A percentile compares a stretch with the other conserved stretches of the same genome.
phyloP scores from a whole-genome alignment of 352 stramenopile genomes.

The Stephanocyclus meneghinianus region DNA sequence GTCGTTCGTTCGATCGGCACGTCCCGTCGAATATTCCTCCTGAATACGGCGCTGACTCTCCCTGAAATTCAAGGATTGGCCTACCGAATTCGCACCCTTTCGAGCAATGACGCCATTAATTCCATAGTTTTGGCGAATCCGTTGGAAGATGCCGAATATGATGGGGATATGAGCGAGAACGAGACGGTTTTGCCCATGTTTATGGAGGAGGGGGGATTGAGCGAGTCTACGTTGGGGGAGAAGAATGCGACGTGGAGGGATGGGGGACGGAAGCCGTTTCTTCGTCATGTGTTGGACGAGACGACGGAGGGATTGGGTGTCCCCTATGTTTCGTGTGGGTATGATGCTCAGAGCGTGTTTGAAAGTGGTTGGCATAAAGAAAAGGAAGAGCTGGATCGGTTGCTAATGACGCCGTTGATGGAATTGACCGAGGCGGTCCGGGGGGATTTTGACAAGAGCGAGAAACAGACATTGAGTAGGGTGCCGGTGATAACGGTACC shows the following conservation, averaged over 20 bases:
- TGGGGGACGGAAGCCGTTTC: not conserved
- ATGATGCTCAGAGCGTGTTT: conserved; percentile 62
- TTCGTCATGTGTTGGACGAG: conserved; percentile 33
- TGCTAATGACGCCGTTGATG: conserved; percentile 42
- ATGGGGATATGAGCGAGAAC: conserved; percentile 49
- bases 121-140: conserved; percentile 69
- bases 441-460: conserved; percentile 35
- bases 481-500: conserved; percentile 69
- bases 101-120: conserved; percentile 65
- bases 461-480: conserved; percentile 35
- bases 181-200: conserved; percentile 23
- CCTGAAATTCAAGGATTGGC: conserved; percentile 70
- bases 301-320: conserved; percentile 20
- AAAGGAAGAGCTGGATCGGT: conserved; percentile 10
- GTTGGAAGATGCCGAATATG: conserved; percentile 35
- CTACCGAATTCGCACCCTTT: conserved; percentile 62
- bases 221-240: conserved; percentile 21
- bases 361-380: conserved; percentile 30
- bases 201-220: conserved; percentile 30
- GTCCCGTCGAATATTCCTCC: conserved; percentile 65
- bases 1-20: conserved; percentile 65
- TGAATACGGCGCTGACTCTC: conserved; percentile 55
- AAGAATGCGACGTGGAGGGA: too few relatives aligned
- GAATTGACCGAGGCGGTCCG: conserved; percentile 27
- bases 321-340: conserved; percentile 60